These are phyloP conservation scores for Arthroderma uncinatum DNA, from an alignment of 2,329 filamentous ascomycete species.

Conservation along the genomic window DNA sequence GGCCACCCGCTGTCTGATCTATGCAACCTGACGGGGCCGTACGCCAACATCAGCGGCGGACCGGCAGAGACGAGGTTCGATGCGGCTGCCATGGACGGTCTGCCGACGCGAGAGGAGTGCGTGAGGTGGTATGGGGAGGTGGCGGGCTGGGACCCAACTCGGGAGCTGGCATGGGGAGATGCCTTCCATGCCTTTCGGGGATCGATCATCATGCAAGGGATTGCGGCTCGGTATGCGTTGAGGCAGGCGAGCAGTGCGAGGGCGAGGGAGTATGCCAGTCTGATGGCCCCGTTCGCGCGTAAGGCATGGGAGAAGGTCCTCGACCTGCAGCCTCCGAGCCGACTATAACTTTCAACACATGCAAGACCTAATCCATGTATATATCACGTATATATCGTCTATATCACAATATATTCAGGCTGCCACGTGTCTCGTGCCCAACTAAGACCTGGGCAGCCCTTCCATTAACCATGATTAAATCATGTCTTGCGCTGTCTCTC, in stretches of 20 bases:
- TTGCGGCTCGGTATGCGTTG: constrained; percentile 73
- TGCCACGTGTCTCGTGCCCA: no score
- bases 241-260: constrained; percentile 82
- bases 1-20: constrained; percentile 92
- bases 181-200: constrained; percentile 51
- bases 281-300: constrained; percentile 61
- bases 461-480: no score
- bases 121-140: constrained; percentile 56
- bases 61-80: constrained; percentile 42
- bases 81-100: constrained; percentile 52
- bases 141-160: constrained; percentile 58
- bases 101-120: constrained; percentile 50
- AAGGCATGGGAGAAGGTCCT: constrained; percentile 65
- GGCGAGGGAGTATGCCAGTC: constrained; percentile 59
- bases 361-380: no score
- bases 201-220: constrained; percentile 68
- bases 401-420: no score
- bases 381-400: no score
- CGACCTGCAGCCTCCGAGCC: constrained; percentile 29
- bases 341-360: not conserved
- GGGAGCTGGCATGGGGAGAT: constrained; percentile 51
- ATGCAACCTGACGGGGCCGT: constrained; percentile 55
- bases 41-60: constrained; percentile 27
- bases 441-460: no score
- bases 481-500: no score